These are phyloP conservation scores for Zymoseptoria crescenta DNA, from an alignment of 2,329 filamentous ascomycete species.

Conservation along the genomic window DNA sequence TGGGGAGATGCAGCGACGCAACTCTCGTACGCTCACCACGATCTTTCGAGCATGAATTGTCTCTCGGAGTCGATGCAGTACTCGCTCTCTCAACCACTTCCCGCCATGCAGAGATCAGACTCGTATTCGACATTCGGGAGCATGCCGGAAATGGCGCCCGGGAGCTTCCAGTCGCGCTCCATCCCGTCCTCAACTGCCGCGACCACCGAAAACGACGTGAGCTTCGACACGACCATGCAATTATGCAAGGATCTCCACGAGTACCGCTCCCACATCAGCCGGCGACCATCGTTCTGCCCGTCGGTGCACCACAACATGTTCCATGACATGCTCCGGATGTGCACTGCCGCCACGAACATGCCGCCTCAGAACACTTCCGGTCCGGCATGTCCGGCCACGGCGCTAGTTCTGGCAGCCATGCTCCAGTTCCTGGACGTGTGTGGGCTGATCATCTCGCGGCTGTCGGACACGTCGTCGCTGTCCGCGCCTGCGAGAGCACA, in stretches of 20 bases:
- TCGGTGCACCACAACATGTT: conserved; percentile 4
- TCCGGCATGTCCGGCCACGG: conserved; percentile 1
- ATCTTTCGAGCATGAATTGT: not conserved
- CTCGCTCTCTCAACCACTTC: not conserved
- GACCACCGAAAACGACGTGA: conserved; percentile 1
- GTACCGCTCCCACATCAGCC: conserved; percentile 3
- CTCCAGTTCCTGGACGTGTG: conserved; percentile 5
- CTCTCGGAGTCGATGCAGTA: not conserved
- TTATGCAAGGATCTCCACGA: conserved; percentile 6
- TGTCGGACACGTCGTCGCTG: not conserved
- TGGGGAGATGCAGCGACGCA: not conserved
- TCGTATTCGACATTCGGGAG: not conserved
- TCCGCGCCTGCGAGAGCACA: not conserved
- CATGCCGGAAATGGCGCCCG: not conserved
- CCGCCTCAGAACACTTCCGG: conserved; percentile 1
- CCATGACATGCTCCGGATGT: conserved; percentile 1
- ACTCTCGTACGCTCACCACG: not conserved
- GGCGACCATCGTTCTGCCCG: not conserved
- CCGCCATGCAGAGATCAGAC: not conserved
- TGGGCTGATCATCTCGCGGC: conserved; percentile 1
- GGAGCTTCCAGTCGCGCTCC: not conserved
- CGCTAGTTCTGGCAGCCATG: conserved; percentile 5
- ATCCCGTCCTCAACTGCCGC: not conserved
- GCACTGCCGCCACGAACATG: conserved; percentile 3
- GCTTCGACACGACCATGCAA: conserved; percentile 4